A percentile compares a stretch with the other conserved stretches of the same genome.
These are phyloP conservation scores for Fraxinus pennsylvanica DNA, from an alignment of 257 asterid genomes.

Conservation along the genomic window DNA sequence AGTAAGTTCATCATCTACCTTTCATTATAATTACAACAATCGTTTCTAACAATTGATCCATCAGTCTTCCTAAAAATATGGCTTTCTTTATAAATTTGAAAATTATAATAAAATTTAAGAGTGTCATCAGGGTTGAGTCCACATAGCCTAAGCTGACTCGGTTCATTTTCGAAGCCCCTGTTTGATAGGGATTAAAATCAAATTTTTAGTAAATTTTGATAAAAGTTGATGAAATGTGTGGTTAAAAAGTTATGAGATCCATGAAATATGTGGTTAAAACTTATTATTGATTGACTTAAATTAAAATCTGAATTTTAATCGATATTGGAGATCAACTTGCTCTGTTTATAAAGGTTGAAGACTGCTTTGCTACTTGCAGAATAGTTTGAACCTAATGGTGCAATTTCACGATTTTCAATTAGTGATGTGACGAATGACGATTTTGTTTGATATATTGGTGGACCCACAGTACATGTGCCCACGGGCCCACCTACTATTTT, in stretches of 20 bases:
- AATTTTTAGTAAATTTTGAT: too few relatives aligned
- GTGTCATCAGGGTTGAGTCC: background rate
- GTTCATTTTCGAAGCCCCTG: too few relatives aligned
- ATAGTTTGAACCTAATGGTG: background rate
- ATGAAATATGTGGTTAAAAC: too few relatives aligned
- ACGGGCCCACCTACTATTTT: background rate
- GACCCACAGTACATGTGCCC: background rate
- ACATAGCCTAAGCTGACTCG: too few relatives aligned
- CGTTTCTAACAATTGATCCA: background rate
- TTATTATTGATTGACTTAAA: too few relatives aligned
- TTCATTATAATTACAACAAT: too few relatives aligned
- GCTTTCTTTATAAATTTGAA: background rate
- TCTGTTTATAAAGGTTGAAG: background rate
- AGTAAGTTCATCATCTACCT: background rate
- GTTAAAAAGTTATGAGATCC: too few relatives aligned
- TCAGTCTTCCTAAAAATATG: too few relatives aligned
- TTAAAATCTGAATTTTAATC: too few relatives aligned
- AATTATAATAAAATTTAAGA: too few relatives aligned
- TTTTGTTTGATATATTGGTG: background rate
- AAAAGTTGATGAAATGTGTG: too few relatives aligned
- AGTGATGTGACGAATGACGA: constrained; percentile 14
- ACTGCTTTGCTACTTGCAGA: background rate
- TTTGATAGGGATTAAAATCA: too few relatives aligned
- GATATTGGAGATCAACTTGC: background rate
- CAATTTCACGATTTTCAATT: background rate